A percentile compares a stretch with the other conserved stretches of the same genome.
Conservation (phyloP, 176 grass and related monocot genomes). For the Carex parvula region DNA sequence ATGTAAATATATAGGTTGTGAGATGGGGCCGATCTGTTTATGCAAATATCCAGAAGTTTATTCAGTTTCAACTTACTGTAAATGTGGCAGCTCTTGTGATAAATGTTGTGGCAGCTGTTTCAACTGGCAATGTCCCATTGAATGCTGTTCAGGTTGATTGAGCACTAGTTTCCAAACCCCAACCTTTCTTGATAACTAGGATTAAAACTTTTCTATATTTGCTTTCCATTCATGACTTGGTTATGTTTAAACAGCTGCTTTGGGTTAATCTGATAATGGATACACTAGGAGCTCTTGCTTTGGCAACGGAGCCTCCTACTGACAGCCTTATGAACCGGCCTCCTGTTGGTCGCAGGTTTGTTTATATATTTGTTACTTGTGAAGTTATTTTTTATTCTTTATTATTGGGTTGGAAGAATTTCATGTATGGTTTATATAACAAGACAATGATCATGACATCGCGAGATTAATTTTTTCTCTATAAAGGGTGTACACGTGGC, state of each 20-base stretch:
- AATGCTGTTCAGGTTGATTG: conserved; percentile 90
- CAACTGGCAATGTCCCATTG: conserved; percentile 78
- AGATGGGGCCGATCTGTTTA: conserved; percentile 95
- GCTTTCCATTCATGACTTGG: not conserved
- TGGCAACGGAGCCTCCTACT: conserved; percentile 85
- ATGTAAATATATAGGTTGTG: conserved; percentile 60
- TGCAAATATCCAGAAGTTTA: conserved; percentile 94
- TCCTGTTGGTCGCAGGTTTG: conserved; percentile 78
- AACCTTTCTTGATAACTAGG: not conserved
- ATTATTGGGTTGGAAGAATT: not conserved
- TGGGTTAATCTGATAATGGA: conserved; percentile 99
- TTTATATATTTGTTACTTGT: conserved; percentile 7
- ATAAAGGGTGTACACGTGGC: not conserved
- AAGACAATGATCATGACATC: not conserved
- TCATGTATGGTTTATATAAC: not conserved
- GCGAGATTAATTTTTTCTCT: not conserved
- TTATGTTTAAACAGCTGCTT: conserved; percentile 48
- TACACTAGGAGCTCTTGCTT: conserved; percentile 89
- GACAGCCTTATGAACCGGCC: conserved; percentile 74
- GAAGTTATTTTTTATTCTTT: not conserved
- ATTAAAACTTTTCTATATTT: not conserved
- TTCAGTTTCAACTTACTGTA: conserved; percentile 97
- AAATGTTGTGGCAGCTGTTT: conserved; percentile 80
- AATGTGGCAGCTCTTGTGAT: conserved; percentile 86
- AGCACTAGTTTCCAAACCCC: not conserved